Conservation (phyloP, 148 eudicot genomes). For the Rhododendron simsii region DNA sequence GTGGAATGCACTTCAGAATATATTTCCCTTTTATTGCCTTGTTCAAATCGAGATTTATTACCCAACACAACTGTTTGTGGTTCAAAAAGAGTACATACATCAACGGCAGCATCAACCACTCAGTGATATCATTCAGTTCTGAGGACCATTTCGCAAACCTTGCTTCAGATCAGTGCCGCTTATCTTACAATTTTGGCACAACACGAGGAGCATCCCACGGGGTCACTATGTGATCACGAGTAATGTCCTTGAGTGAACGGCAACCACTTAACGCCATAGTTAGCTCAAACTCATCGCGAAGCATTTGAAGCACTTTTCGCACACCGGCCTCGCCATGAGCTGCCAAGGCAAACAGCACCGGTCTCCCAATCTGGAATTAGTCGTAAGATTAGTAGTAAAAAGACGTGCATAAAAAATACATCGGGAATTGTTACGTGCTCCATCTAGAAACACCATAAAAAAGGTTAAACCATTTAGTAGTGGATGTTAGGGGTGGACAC, state of each 20-base stretch:
- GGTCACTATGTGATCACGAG: slow-evolving; percentile 47
- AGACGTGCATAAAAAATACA: not conserved
- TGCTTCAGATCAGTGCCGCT: not conserved
- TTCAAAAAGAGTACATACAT: not conserved
- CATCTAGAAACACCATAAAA: not conserved
- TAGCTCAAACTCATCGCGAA: slow-evolving; percentile 81
- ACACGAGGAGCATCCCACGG: slow-evolving; percentile 46
- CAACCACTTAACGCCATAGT: slow-evolving; percentile 86
- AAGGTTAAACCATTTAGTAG: not conserved
- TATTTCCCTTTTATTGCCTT: not conserved
- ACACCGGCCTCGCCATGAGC: slow-evolving; percentile 80
- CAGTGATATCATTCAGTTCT: not conserved
- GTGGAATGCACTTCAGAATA: not conserved
- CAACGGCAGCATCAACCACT: not conserved
- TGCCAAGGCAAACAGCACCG: slow-evolving; percentile 70
- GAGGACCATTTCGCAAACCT: not conserved
- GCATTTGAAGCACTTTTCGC: slow-evolving; percentile 69
- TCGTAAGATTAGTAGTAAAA: not conserved
- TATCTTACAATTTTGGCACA: slow-evolving; percentile 24
- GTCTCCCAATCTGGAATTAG: slow-evolving; percentile 64
- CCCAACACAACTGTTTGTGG: not conserved
- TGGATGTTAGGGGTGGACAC: not conserved
- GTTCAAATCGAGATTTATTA: not conserved
- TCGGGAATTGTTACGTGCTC: not conserved
- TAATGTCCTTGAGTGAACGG: slow-evolving; percentile 58